phyloP scores from a whole-genome alignment of 495 filamentous ascomycete genomes.

The Neurospora tetraspora region DNA sequence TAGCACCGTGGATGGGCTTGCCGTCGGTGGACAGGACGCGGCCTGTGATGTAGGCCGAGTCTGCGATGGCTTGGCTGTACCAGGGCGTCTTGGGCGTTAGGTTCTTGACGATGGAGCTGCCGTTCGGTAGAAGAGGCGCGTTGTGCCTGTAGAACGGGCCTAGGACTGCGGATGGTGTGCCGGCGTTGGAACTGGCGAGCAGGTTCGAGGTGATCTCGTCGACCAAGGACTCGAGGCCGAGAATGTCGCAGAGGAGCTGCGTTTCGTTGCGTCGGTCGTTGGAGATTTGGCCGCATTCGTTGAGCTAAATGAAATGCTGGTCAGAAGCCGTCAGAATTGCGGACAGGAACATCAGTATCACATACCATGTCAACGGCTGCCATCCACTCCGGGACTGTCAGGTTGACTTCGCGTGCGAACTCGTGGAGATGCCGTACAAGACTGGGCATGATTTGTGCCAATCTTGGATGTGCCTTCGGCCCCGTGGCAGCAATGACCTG shows the following conservation, averaged over 20 bases:
- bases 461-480: constrained; percentile 50
- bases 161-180: constrained; percentile 64
- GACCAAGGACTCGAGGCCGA: constrained; percentile 59
- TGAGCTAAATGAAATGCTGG: constrained; percentile 39
- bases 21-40: constrained; percentile 41
- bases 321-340: constrained; percentile 1
- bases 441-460: constrained; percentile 41
- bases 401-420: constrained; percentile 48
- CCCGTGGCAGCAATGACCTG: constrained; percentile 62
- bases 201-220: constrained; percentile 70
- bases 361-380: constrained; percentile 33
- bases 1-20: constrained; percentile 49
- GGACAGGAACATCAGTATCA: not conserved
- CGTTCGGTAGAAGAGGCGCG: constrained; percentile 53
- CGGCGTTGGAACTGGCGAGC: constrained; percentile 29
- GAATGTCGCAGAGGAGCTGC: constrained; percentile 59
- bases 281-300: constrained; percentile 64
- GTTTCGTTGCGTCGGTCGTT: constrained; percentile 63
- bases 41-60: constrained; percentile 54
- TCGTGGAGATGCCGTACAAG: constrained; percentile 49
- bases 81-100: constrained; percentile 18
- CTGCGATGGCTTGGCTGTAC: constrained; percentile 37
- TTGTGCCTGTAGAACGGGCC: constrained; percentile 71
- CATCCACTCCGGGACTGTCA: constrained; percentile 46
- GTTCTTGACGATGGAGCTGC: constrained; percentile 46